Evolutionary conservation across 306 rosid genomes (phyloP), one percentile per base, ranked within the genome.

Genomic region (Cicer bijugum): DNA sequence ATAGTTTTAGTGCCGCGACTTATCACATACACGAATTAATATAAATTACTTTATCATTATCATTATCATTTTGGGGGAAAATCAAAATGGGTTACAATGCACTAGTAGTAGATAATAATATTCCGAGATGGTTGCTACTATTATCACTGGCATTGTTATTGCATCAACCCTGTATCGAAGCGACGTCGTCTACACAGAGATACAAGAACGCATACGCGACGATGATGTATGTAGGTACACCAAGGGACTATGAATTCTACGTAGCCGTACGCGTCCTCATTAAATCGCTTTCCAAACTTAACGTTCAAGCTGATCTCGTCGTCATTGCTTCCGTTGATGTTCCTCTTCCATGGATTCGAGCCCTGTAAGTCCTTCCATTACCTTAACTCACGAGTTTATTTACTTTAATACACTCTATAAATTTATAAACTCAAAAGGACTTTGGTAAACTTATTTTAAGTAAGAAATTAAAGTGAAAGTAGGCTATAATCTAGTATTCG

Each of bases 151-250:
- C 8, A 28, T 4, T 4, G 2, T 42, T 66, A 1, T 66, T 9
- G 17, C 12, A 43, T 65, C 35, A 28, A 4, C 35, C 35, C 35
- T 28, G 35, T 33, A 19, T 44, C 39, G 55, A 66, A 66, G 71
- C 71, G 39, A 44, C 71, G 53, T 43, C 70, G 35, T 63, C 17
- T 11, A 43, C 39, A 6, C 17, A 65, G 38, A 43, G 39, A 11
- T 65, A 62, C 63, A 76, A 71, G 78, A 89, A 93, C 78, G 98
- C 98, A 1, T 92, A 92, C 78, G 98, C 96, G 5, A 84, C 98
- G 45, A 92, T 92, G 98, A 92, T 92, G 97, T 92, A 92, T 68
- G 88, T 92, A 81, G 97, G 96, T 7, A 90, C 97, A 12, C 93
- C 89, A 0, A 86, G 98, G 64, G 98, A 92, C 82, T 92, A 92